Evolutionary conservation across 75 land plant genomes (phyloP), one percentile per base, ranked within the genome.

Genomic region (Adiantum capillusveneris): DNA sequence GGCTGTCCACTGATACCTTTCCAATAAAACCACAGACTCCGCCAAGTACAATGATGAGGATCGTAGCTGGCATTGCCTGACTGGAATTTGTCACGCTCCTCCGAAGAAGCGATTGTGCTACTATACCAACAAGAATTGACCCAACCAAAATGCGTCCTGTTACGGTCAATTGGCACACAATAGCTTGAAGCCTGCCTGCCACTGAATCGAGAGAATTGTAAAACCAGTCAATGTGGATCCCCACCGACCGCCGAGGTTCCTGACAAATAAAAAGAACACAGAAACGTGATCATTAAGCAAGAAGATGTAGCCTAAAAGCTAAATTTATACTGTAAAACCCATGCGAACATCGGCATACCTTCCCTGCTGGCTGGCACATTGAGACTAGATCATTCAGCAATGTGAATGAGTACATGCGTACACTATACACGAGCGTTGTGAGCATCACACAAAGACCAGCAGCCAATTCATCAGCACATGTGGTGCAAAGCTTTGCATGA

Each of bases 401-500:
- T 29, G 64, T 30, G 62, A 76, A 81, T 6, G 97, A 87, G 55
- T 62, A 79, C 48, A 74, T 69, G 52, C 69, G 79, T 48, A 76
- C 68, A 25, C 83, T 92, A 78, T 81, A 91, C 0, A 30, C n/a
- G 37, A 91, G 79, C 18, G 60, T 66, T 14, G 25, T 46, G 2
- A 76, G 79, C 97, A 87, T 91, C 45, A 87, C 68, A 44, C 77
- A 31, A 58, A 91, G 44, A 20, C 97, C 92, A 46, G 79, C 83
- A 22, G 82, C 84, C 67, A 91, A 78, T 55, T 75, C 77, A 53
- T 87, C 97, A 1, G 81, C 76, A 72, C 84, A 91, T 45, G 65
- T 79, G 56, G 52, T 76, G 18, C 66, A 62, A 59, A 91, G 53
- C 30, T 79, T 85, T 0, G 67, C 72, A 73, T 77, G 72, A 60